phyloP scores from a whole-genome alignment of 768 basidiomycete genomes.

The Tubosaeta sp. region DNA sequence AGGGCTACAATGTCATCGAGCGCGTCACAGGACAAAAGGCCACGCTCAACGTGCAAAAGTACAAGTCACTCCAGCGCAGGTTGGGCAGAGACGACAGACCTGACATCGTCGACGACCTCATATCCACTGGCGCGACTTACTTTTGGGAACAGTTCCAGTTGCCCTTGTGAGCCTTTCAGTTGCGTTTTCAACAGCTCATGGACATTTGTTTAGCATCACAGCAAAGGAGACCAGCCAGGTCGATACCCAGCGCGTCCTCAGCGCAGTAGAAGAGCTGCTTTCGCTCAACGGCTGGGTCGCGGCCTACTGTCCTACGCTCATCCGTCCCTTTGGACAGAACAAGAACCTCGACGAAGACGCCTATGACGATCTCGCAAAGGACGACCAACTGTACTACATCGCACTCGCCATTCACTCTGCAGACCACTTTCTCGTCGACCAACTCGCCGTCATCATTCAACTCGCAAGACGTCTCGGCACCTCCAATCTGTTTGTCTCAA shows the following conservation, averaged over 20 bases:
- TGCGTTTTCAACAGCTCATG: not conserved
- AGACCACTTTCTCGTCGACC: conserved; percentile 98
- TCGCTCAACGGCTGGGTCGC: conserved; percentile 98
- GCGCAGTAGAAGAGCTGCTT: conserved; percentile 89
- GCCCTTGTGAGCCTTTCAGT: conserved; percentile 66
- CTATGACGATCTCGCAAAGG: conserved; percentile 83
- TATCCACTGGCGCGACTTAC: conserved; percentile 74
- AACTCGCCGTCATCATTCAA: conserved; percentile 96
- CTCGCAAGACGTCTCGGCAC: conserved; percentile 88
- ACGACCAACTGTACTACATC: conserved; percentile 87
- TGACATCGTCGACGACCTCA: conserved; percentile 73
- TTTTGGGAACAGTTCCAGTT: conserved; percentile 92
- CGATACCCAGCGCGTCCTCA: conserved; percentile 87
- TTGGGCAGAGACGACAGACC: conserved; percentile 81
- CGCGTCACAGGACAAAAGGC: conserved; percentile 59
- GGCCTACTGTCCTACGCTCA: conserved; percentile 87
- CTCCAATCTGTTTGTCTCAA: conserved; percentile 90
- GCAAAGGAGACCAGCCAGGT: conserved; percentile 80
- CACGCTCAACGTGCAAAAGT: conserved; percentile 80
- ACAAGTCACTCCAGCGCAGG: conserved; percentile 83
- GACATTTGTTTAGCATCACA: conserved; percentile 51
- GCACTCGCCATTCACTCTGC: conserved; percentile 96
- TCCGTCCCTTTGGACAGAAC: conserved; percentile 93
- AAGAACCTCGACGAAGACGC: conserved; percentile 64
- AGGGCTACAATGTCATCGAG: conserved; percentile 60